Percentiles rank a stretch among this genome's conserved stretches.
Evolutionary conservation across 1,284 basidiomycete genomes (phyloP).

Genomic region (Cutaneotrichosporon cavernicola): DNA sequence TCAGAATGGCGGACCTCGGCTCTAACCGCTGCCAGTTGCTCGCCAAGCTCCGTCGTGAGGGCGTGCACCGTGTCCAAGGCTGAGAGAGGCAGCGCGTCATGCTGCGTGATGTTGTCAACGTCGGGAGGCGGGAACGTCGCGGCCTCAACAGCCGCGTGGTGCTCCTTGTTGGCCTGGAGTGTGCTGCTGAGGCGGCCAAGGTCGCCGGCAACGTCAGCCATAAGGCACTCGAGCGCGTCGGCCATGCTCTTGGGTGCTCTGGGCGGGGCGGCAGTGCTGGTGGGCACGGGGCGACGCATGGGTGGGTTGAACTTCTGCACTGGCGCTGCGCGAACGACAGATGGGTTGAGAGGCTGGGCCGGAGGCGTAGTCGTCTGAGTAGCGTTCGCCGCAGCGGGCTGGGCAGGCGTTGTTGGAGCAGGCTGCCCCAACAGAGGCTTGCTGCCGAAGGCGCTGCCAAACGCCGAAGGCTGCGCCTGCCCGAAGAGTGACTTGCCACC

Average conservation of each 20-base stretch:
- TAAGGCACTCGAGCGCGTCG: slow-evolving; percentile 41
- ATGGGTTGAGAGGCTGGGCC: neutral
- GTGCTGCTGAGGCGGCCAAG: slow-evolving; percentile 46
- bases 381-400: neutral
- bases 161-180: slow-evolving; percentile 36
- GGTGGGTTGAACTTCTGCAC: slow-evolving; percentile 25
- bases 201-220: slow-evolving; percentile 50
- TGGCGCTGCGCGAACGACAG: neutral
- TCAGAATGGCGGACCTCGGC: slow-evolving; percentile 33
- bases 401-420: neutral
- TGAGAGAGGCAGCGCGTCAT: slow-evolving; percentile 43
- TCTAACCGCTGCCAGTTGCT: slow-evolving; percentile 38
- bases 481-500: slow-evolving; percentile 7
- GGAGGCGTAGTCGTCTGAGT: neutral
- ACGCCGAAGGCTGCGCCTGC: slow-evolving; percentile 10
- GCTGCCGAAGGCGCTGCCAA: slow-evolving; percentile 2
- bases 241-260: slow-evolving; percentile 31
- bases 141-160: slow-evolving; percentile 33
- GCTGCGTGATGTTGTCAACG: slow-evolving; percentile 25
- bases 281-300: slow-evolving; percentile 38
- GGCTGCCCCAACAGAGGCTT: slow-evolving; percentile 4
- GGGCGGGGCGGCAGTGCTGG: slow-evolving; percentile 30
- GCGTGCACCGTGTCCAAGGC: slow-evolving; percentile 33
- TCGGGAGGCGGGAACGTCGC: slow-evolving; percentile 24
- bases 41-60: slow-evolving; percentile 33